Evolutionary conservation across 495 filamentous ascomycete species (phyloP).

Genomic region (Penicillium paxilli): DNA sequence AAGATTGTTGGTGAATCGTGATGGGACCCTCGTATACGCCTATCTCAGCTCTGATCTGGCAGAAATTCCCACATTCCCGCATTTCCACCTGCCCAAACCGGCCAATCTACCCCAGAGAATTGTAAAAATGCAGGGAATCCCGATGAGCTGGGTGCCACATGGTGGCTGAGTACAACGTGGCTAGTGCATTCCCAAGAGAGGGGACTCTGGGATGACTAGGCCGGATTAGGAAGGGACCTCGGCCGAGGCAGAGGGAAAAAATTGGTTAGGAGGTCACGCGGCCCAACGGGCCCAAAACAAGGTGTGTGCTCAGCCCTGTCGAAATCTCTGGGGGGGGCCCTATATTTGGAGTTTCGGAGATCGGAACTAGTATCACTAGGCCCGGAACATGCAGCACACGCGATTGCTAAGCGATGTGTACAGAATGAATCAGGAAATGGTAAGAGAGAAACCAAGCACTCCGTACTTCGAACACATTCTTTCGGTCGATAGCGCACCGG

Average conservation of each 20-base stretch:
- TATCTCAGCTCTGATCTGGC: constrained; percentile 1
- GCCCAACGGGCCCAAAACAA: constrained; percentile 7
- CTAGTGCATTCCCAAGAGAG: neutral
- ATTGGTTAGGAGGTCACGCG: constrained; percentile 2
- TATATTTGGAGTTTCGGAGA: constrained; percentile 18
- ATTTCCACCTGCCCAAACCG: neutral
- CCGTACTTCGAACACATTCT: neutral
- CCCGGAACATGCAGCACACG: neutral
- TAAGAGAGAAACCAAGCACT: neutral
- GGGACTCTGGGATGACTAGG: neutral
- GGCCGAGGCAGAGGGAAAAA: neutral
- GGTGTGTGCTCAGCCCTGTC: constrained; percentile 30
- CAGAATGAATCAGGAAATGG: neutral
- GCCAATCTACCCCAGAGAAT: neutral
- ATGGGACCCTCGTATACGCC: neutral
- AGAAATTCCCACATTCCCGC: too few relatives aligned
- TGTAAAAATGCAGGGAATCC: neutral
- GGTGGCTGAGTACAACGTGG: constrained; percentile 1
- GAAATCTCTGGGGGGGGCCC: constrained; percentile 3
- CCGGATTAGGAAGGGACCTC: neutral
- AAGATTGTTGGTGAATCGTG: neutral
- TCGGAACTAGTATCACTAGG: constrained; percentile 4
- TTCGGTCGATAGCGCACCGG: constrained; percentile 2
- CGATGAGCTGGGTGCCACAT: neutral
- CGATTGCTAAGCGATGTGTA: neutral